Base-by-base conservation (phyloP, 139 green algal genomes). In the Ettlia oleoabundans region DNA sequence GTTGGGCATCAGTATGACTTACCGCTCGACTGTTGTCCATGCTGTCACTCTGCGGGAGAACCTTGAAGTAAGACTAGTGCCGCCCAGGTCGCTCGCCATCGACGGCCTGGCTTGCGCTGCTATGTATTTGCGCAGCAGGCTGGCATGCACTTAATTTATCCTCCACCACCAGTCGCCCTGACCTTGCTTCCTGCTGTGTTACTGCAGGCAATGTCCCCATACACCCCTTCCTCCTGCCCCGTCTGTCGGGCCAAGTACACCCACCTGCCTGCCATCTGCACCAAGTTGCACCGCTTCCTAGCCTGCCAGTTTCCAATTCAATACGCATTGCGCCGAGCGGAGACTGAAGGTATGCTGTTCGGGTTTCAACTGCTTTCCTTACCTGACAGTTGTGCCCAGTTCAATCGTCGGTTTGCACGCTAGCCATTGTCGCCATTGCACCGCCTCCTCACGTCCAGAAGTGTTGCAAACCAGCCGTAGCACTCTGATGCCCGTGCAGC, bases 191-290 rank as follows among this genome's bases (percentile, higher is more conserved):
- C n/a, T 2, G 6, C 28, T 40, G 62, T 68, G 53, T 30, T 52
- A 33, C 38, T 40, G 22, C 43, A 80, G 41, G 76, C 85, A 18
- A 91, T 91, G 87, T 70, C 35, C 18, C 87, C 87, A 26, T 91
- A 81, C 28, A 72, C 61, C 3, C 30, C 51, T 18, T 82, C 62
- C 30, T 52, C 73, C 30, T 91, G 87, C 71, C 87, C 87, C 22
- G 51, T 91, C 8, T 91, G 87, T 52, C 74, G 87, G 8, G n/a
- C 68, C 26, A 37, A 79, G 35, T 90, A 80, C 28, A 63, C 28
- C 13, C 82, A 91, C 37, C 87, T 91, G 38, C 87, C 87, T 30
- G 81, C 79, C 24, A 78, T 90, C 35, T 86, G 81, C 30, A 33
- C 66, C 42, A 78, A 83, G 80, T 58, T 90, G 33, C 85, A 90